Base-by-base conservation (phyloP, 2,329 filamentous ascomycete species). In the Aspergillus tubingensis region DNA sequence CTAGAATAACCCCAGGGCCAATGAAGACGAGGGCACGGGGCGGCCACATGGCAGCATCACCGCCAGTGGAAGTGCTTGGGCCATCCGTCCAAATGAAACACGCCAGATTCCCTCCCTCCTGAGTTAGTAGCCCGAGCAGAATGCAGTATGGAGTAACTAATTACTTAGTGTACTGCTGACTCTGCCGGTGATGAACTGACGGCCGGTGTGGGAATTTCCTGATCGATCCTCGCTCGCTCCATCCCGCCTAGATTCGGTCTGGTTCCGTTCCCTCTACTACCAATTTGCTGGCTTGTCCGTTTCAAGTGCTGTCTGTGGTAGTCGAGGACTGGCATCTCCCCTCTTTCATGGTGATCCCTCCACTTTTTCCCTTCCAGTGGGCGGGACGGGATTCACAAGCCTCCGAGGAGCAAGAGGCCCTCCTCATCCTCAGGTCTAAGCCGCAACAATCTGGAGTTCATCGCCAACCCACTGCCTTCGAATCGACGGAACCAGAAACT, bases 21-120 rank as follows among this genome's bases (percentile, higher is more conserved):
- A 56, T 55, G 55, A 32, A 55, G 53, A 55, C 53, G 39, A 44
- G 43, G 39, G 19, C 39, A 36, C 53, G 38, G 39, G 53, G 53
- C 39, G 49, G 56, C 61, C 61, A 62, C 61, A 63, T 63, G 59
- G 61, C 59, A 61, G 39, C 49, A 61, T 39, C 38, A 63, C 51
- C 61, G 60, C 58, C 60, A 56, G 15, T 25, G 48, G 23, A 21
- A n/a, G 53, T 55, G 53, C 53, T 55, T 55, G 53, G 53, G 53
- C 53, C 53, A 55, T 47, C 53, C 39, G 51, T 50, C 27, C 21
- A 50, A 32, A 32, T 53, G 53, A 55, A 55, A 55, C 53, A 55
- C 39, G 39, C 39, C 39, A 43, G 39, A 19, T 8, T 15, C 10
- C 15, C 21, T 39, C 10, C 41, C 8, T 36, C 32, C 5, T 36